Percentiles rank a stretch among this genome's conserved stretches.
Conservation (phyloP, 2,329 filamentous ascomycete species). For the Neospermospora avenae region DNA sequence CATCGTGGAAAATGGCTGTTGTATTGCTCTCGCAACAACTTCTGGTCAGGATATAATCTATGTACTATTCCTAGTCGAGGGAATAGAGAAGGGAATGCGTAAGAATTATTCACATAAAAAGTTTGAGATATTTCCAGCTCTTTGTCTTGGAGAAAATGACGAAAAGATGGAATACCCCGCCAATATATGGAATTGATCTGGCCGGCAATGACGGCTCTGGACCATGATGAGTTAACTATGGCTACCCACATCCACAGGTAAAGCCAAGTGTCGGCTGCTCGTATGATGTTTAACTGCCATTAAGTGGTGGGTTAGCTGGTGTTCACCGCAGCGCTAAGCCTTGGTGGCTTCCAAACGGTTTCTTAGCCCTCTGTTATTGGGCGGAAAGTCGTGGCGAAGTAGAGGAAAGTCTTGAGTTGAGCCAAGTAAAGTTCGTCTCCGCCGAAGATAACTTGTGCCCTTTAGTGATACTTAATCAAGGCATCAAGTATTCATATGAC, state of each 20-base stretch:
- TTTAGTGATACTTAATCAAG: too few species aligned
- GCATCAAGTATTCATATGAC: too few species aligned
- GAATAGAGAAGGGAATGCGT: slow-evolving; percentile 32
- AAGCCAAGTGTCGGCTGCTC: slow-evolving; percentile 9
- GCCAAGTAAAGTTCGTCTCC: too few species aligned
- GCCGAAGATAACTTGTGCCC: too few species aligned
- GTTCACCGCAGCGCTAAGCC: slow-evolving; percentile 12
- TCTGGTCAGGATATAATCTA: background rate
- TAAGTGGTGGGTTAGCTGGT: slow-evolving; percentile 5
- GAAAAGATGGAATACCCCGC: background rate
- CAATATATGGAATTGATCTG: slow-evolving; percentile 10
- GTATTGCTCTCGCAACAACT: background rate
- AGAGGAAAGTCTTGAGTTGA: slow-evolving; percentile 9
- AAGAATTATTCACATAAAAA: slow-evolving; percentile 2
- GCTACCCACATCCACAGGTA: slow-evolving; percentile 1
- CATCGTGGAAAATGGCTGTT: slow-evolving; percentile 14
- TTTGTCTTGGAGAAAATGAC: background rate
- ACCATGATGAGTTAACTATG: slow-evolving; percentile 7
- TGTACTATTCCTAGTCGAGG: slow-evolving; percentile 33
- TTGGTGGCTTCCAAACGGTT: slow-evolving; percentile 3
- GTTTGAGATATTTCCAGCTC: slow-evolving; percentile 2
- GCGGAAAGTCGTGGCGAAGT: slow-evolving; percentile 14
- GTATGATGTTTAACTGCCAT: slow-evolving; percentile 6
- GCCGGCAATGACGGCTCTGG: slow-evolving; percentile 4
- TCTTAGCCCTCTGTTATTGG: slow-evolving; percentile 1